phyloP scores from a whole-genome alignment of 805 yeast genomes.

The Candida palmyrensis region DNA sequence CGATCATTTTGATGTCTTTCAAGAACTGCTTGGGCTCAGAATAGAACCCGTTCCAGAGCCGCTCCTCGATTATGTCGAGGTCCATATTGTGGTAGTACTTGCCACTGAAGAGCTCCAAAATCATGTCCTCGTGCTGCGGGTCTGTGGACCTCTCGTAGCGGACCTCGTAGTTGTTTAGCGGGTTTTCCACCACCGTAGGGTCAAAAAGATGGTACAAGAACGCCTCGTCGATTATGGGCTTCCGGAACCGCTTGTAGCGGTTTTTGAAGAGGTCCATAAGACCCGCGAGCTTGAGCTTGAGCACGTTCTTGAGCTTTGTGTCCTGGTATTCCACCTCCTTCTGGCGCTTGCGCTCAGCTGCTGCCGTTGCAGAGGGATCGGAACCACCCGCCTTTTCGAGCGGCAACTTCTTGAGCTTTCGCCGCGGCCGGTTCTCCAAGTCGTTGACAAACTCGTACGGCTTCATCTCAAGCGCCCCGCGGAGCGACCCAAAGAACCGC shows the following conservation, averaged over 20 bases:
- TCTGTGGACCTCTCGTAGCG: conserved; percentile 43
- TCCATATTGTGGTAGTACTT: conserved; percentile 81
- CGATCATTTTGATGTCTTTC: conserved; percentile 79
- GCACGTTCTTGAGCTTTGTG: conserved; percentile 74
- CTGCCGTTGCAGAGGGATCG: conserved; percentile 27
- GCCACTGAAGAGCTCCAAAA: conserved; percentile 74
- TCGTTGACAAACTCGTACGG: conserved; percentile 72
- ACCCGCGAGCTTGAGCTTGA: conserved; percentile 81
- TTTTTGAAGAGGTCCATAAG: conserved; percentile 85
- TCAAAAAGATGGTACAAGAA: conserved; percentile 75
- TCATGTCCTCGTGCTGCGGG: conserved; percentile 56
- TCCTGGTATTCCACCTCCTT: conserved; percentile 60
- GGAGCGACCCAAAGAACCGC: conserved; percentile 51
- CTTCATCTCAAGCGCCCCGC: conserved; percentile 52
- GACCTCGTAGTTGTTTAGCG: conserved; percentile 31
- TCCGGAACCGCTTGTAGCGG: conserved; percentile 84
- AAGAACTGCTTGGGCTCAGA: conserved; percentile 88
- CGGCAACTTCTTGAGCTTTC: conserved; percentile 39
- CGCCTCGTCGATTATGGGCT: conserved; percentile 82
- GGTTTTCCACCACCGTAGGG: conserved; percentile 38
- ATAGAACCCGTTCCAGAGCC: conserved; percentile 95
- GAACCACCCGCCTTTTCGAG: conserved; percentile 16
- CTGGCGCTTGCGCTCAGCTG: conserved; percentile 36
- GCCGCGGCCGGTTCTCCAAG: conserved; percentile 48
- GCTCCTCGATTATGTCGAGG: conserved; percentile 86